Evolutionary conservation across 768 basidiomycete genomes (phyloP).

Genomic region (Xerocomus potaroensis): DNA sequence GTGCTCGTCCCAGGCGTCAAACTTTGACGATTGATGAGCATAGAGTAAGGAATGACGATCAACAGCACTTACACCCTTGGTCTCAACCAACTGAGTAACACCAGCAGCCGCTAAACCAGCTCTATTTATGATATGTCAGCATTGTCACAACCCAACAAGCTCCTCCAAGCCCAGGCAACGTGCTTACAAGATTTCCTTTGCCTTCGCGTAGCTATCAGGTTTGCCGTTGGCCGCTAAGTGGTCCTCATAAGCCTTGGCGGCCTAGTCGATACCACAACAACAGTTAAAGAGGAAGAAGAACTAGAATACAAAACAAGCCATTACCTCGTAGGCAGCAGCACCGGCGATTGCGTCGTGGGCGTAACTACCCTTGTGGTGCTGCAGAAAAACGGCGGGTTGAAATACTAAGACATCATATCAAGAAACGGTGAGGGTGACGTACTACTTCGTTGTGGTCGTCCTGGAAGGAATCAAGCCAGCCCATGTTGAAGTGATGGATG

Average conservation of each 20-base stretch:
- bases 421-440: neutral
- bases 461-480: neutral
- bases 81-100: conserved; percentile 6
- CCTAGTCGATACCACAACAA: conserved; percentile 6
- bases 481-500: conserved; percentile 12
- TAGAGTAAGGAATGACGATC: too few species aligned
- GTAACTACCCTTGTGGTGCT: conserved; percentile 12
- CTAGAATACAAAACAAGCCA: neutral
- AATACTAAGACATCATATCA: neutral
- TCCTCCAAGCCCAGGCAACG: neutral
- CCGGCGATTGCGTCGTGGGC: conserved; percentile 22
- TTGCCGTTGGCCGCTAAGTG: conserved; percentile 11
- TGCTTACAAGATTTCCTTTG: conserved; percentile 21
- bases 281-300: neutral
- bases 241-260: conserved; percentile 16
- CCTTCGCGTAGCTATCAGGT: conserved; percentile 19
- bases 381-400: neutral
- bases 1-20: too few species aligned
- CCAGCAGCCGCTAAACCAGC: conserved; percentile 6
- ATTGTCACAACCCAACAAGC: neutral
- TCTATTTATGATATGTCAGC: neutral
- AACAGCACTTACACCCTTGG: conserved; percentile 14
- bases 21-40: too few species aligned
- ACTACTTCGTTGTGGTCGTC: neutral
- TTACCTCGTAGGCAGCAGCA: conserved; percentile 16